These are phyloP conservation scores for Noccaea caerulescens DNA, from an alignment of 345 rosid genomes.

Conservation along the genomic window DNA sequence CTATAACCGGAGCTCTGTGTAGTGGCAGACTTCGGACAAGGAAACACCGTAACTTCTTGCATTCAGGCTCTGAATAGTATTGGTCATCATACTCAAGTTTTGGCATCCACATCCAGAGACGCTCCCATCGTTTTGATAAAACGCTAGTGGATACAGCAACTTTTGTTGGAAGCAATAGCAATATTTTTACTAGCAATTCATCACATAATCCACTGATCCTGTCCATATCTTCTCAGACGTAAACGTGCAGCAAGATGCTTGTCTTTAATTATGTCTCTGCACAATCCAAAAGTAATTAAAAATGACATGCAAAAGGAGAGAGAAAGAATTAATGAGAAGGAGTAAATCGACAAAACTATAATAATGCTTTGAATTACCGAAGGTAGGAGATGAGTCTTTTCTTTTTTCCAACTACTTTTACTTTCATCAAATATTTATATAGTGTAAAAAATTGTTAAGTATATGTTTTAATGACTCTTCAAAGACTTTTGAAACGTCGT, in stretches of 20 bases:
- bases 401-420: background rate
- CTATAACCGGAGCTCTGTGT: background rate
- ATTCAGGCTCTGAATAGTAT: background rate
- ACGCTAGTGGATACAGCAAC: slow-evolving; percentile 18
- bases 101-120: slow-evolving; percentile 4
- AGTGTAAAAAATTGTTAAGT: background rate
- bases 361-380: background rate
- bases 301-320: background rate
- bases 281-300: background rate
- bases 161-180: slow-evolving; percentile 4
- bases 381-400: slow-evolving; percentile 13
- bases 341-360: background rate
- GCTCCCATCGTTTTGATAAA: slow-evolving; percentile 14
- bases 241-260: background rate
- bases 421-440: background rate
- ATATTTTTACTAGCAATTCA: slow-evolving; percentile 4
- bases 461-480: background rate
- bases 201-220: background rate
- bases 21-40: background rate
- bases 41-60: slow-evolving; percentile 12
- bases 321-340: background rate
- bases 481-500: background rate
- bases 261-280: background rate
- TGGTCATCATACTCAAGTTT: background rate
- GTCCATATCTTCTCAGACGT: slow-evolving; percentile 19